Evolutionary conservation across 2,329 filamentous ascomycete species (phyloP).

Genomic region (Nigrospora osmanthi): DNA sequence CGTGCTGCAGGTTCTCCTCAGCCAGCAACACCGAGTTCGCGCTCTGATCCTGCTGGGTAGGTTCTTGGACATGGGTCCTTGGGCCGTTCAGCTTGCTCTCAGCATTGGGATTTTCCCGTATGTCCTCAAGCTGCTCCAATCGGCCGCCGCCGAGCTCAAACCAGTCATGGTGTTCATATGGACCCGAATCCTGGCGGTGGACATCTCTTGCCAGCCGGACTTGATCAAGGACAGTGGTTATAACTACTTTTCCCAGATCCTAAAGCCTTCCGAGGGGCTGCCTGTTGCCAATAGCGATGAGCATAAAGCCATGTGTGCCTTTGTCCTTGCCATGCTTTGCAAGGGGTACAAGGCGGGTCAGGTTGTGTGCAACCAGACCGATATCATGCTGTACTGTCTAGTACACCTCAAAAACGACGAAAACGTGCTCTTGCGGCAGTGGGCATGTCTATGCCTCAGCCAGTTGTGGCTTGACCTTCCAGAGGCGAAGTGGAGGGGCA

Average conservation of each 20-base stretch:
- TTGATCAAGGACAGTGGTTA: slow-evolving; percentile 95
- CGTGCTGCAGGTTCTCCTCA: slow-evolving; percentile 89
- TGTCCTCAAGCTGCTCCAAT: slow-evolving; percentile 93
- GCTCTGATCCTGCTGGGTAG: slow-evolving; percentile 87
- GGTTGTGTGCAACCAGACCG: slow-evolving; percentile 80
- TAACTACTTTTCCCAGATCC: slow-evolving; percentile 89
- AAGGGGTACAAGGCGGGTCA: slow-evolving; percentile 90
- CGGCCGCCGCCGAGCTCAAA: slow-evolving; percentile 87
- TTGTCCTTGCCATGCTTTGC: slow-evolving; percentile 95
- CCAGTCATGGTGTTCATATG: slow-evolving; percentile 99
- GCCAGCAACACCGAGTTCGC: slow-evolving; percentile 86
- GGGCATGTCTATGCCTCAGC: slow-evolving; percentile 91
- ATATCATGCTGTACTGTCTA: slow-evolving; percentile 84
- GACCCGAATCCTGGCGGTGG: slow-evolving; percentile 91
- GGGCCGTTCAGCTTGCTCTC: slow-evolving; percentile 95
- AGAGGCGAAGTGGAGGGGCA: slow-evolving; percentile 94
- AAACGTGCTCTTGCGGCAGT: slow-evolving; percentile 84
- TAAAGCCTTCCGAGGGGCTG: slow-evolving; percentile 76
- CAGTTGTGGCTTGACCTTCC: slow-evolving; percentile 88
- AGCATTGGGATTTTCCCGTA: slow-evolving; percentile 99
- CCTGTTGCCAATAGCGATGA: slow-evolving; percentile 84
- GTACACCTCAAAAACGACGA: slow-evolving; percentile 76
- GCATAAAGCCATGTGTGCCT: slow-evolving; percentile 98
- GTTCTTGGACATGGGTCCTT: slow-evolving; percentile 91
- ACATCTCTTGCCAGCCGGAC: slow-evolving; percentile 87